These are phyloP conservation scores for Multifurca ochricompacta DNA, from an alignment of 768 basidiomycete genomes.

Conservation along the genomic window DNA sequence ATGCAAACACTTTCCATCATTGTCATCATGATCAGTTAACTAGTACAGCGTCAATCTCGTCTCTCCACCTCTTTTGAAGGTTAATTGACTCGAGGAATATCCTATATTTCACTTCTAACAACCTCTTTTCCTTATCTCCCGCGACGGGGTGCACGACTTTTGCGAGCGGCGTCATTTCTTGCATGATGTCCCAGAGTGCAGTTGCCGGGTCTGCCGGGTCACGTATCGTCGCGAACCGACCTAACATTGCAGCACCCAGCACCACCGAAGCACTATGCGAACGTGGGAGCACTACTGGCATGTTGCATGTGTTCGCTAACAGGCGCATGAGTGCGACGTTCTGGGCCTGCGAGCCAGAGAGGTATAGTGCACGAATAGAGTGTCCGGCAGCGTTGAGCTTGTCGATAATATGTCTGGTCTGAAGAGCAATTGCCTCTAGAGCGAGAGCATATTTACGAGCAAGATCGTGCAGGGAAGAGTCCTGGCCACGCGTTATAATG, in stretches of 20 bases:
- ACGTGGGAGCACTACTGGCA: constrained; percentile 77
- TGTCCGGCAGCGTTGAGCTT: constrained; percentile 86
- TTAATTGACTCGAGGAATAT: constrained; percentile 88
- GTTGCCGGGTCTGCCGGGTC: constrained; percentile 46
- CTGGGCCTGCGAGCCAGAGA: constrained; percentile 90
- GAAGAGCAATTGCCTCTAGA: constrained; percentile 88
- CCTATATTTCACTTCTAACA: constrained; percentile 87
- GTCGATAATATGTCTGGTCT: constrained; percentile 91
- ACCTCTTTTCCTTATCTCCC: constrained; percentile 52
- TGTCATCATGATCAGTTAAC: constrained; percentile 18
- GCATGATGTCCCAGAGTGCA: constrained; percentile 90
- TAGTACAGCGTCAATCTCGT: constrained; percentile 66
- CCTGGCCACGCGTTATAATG: constrained; percentile 33
- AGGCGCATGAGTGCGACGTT: constrained; percentile 85
- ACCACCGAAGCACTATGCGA: constrained; percentile 79
- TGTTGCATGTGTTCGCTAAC: constrained; percentile 74
- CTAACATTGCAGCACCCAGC: constrained; percentile 90
- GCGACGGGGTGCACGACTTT: constrained; percentile 60
- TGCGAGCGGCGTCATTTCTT: constrained; percentile 87
- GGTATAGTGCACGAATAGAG: constrained; percentile 73
- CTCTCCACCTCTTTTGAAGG: constrained; percentile 82
- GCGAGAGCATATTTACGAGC: constrained; percentile 87
- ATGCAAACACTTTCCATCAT: no score
- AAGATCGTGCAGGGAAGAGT: constrained; percentile 68
- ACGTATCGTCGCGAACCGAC: constrained; percentile 68